Percentiles rank a stretch among this genome's conserved stretches.
Conservation (phyloP, 2,329 filamentous ascomycete genomes). For the Colletotrichum acutatum region DNA sequence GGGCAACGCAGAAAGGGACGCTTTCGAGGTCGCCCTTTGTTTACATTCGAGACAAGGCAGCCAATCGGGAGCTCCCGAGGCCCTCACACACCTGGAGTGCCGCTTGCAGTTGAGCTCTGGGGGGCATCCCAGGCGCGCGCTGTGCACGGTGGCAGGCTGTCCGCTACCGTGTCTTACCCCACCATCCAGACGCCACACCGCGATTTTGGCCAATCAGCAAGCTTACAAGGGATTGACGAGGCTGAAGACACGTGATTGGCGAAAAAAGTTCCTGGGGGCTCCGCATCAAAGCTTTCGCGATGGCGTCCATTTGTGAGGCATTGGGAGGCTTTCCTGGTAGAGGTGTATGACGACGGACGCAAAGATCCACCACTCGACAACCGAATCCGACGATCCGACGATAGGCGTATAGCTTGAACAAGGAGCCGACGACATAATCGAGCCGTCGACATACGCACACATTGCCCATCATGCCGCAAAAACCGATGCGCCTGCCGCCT, state of each 20-base stretch:
- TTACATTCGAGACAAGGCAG: constrained; percentile 7
- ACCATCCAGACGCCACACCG: neutral
- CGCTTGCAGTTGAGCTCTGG: neutral
- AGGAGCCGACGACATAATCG: neutral
- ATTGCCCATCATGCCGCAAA: constrained; percentile 55
- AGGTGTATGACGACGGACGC: neutral
- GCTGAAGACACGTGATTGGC: constrained; percentile 23
- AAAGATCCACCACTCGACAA: neutral
- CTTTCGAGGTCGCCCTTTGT: constrained; percentile 12
- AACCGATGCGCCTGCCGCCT: constrained; percentile 68
- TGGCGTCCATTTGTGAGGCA: neutral
- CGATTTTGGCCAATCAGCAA: neutral
- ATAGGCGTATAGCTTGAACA: neutral
- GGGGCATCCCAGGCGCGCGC: constrained; percentile 7
- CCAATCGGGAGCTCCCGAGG: constrained; percentile 32
- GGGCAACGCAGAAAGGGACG: neutral
- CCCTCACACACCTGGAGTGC: neutral
- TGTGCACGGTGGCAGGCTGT: neutral
- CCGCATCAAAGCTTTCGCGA: constrained; percentile 21
- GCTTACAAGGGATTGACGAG: neutral
- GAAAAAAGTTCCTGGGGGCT: neutral
- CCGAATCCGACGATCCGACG: neutral
- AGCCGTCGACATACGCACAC: neutral
- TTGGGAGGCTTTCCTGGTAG: neutral
- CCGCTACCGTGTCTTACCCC: neutral